A percentile compares a stretch with the other conserved stretches of the same genome.
Evolutionary conservation across 1,284 basidiomycete species (phyloP).

Genomic region (Moesziomyces globuligerus): DNA sequence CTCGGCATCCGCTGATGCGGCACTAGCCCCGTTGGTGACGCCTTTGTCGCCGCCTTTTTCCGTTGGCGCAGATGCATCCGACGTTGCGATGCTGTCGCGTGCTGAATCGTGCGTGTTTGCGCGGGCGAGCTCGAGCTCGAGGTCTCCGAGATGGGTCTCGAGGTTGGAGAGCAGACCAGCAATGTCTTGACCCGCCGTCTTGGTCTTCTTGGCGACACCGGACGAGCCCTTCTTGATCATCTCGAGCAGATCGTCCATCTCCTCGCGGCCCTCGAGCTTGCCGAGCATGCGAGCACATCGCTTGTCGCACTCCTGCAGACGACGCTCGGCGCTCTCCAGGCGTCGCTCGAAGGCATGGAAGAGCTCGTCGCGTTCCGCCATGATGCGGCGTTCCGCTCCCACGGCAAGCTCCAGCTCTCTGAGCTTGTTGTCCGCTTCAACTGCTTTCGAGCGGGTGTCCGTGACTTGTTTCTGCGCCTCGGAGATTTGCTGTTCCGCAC

Average conservation of each 20-base stretch:
- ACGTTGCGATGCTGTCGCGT: slow-evolving; percentile 10
- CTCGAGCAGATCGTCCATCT: slow-evolving; percentile 65
- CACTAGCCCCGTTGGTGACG: slow-evolving; percentile 5
- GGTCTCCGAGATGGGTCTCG: slow-evolving; percentile 58
- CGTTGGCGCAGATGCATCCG: neutral
- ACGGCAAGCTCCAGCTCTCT: slow-evolving; percentile 54
- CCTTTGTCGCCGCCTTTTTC: too few relatives aligned
- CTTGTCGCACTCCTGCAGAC: slow-evolving; percentile 61
- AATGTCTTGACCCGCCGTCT: slow-evolving; percentile 59
- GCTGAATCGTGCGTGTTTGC: slow-evolving; percentile 19
- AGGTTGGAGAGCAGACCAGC: slow-evolving; percentile 50
- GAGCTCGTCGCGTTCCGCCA: slow-evolving; percentile 54
- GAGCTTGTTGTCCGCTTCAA: slow-evolving; percentile 23
- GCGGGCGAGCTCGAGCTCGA: slow-evolving; percentile 55
- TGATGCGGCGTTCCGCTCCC: slow-evolving; percentile 53
- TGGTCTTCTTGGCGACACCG: slow-evolving; percentile 39
- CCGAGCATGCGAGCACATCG: slow-evolving; percentile 63
- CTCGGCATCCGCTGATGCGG: slow-evolving; percentile 17
- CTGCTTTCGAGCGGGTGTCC: slow-evolving; percentile 9
- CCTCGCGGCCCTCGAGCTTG: slow-evolving; percentile 65
- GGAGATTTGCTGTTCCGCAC: slow-evolving; percentile 4
- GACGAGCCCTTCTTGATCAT: slow-evolving; percentile 60
- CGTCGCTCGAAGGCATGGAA: slow-evolving; percentile 55
- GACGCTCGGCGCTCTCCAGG: slow-evolving; percentile 53
- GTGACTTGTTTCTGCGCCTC: slow-evolving; percentile 2